phyloP scores from a whole-genome alignment of 2,329 filamentous ascomycete species.

The Penicillium sp. region DNA sequence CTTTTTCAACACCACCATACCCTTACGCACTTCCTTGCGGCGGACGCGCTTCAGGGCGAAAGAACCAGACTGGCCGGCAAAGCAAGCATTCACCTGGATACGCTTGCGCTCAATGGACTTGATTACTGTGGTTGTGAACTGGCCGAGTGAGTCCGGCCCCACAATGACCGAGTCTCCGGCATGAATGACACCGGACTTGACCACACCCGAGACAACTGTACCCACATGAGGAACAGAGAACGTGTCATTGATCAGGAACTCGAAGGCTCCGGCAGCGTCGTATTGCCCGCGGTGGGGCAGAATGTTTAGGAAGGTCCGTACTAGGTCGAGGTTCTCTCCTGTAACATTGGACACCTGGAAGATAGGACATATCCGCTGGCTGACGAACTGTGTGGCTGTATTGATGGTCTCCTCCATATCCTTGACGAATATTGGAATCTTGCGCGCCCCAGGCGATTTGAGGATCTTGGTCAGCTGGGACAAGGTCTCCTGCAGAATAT shows the following conservation, averaged over 20 bases:
- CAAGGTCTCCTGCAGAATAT: slow-evolving; percentile 89
- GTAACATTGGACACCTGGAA: slow-evolving; percentile 99
- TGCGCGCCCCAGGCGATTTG: slow-evolving; percentile 83
- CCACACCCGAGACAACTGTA: slow-evolving; percentile 88
- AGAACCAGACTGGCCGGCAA: slow-evolving; percentile 83
- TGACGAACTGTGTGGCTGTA: slow-evolving; percentile 91
- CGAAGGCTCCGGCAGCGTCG: slow-evolving; percentile 75
- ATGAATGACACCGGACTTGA: slow-evolving; percentile 79
- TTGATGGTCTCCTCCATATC: slow-evolving; percentile 84
- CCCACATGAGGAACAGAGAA: slow-evolving; percentile 97
- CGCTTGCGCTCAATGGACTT: slow-evolving; percentile 91
- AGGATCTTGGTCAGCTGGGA: slow-evolving; percentile 85
- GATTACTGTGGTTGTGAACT: slow-evolving; percentile 78
- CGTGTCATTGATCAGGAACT: slow-evolving; percentile 93
- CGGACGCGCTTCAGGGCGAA: slow-evolving; percentile 83
- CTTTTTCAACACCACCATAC: slow-evolving; percentile 91
- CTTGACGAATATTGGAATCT: slow-evolving; percentile 94
- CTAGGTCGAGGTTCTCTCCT: slow-evolving; percentile 77
- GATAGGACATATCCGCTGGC: slow-evolving; percentile 86
- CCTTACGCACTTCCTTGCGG: slow-evolving; percentile 87
- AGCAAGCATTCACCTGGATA: slow-evolving; percentile 75
- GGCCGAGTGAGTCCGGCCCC: slow-evolving; percentile 80
- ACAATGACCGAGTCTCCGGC: slow-evolving; percentile 82
- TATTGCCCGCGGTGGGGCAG: slow-evolving; percentile 90
- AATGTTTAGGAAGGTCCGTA: slow-evolving; percentile 88